These are phyloP conservation scores for Pancytospora epiphaga DNA, from an alignment of 371 early-diverging fungal species.

Conservation along the genomic window DNA sequence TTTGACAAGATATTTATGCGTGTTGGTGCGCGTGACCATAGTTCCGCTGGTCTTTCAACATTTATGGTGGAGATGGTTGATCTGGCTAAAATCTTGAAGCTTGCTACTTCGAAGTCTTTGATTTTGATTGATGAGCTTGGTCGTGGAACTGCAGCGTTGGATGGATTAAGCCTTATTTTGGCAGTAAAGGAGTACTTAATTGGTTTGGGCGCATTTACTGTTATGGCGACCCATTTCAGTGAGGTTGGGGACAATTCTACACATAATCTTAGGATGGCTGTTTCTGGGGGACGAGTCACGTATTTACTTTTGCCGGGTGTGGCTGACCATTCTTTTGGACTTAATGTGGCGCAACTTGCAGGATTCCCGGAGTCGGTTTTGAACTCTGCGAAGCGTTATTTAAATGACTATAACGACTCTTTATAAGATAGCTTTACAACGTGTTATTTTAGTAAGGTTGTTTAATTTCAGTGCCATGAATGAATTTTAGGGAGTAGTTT, in stretches of 20 bases:
- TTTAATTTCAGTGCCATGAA: neutral
- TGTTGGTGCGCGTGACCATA: constrained; percentile 89
- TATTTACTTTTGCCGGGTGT: constrained; percentile 64
- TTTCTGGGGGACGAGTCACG: constrained; percentile 34
- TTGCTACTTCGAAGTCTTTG: constrained; percentile 68
- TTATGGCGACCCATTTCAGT: constrained; percentile 64
- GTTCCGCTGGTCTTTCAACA: constrained; percentile 70
- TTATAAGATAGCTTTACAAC: too few species aligned
- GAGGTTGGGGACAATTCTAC: constrained; percentile 69
- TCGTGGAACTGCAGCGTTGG: constrained; percentile 88
- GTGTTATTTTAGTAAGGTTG: too few species aligned
- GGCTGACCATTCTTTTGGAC: constrained; percentile 90
- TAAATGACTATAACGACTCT: too few species aligned
- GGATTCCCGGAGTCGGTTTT: constrained; percentile 69
- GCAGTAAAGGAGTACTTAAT: constrained; percentile 77
- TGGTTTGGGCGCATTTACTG: constrained; percentile 36
- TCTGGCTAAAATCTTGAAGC: constrained; percentile 69
- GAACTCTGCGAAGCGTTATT: constrained; percentile 39
- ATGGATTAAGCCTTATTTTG: constrained; percentile 90
- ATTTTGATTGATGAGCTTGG: constrained; percentile 89
- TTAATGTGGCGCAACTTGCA: constrained; percentile 86
- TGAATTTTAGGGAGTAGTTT: neutral
- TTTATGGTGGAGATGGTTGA: constrained; percentile 84
- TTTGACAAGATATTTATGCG: constrained; percentile 77
- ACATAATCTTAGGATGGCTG: constrained; percentile 44